Evolutionary conservation across 2,329 filamentous ascomycete genomes (phyloP).

Genomic region (Thielaviopsis populi): DNA sequence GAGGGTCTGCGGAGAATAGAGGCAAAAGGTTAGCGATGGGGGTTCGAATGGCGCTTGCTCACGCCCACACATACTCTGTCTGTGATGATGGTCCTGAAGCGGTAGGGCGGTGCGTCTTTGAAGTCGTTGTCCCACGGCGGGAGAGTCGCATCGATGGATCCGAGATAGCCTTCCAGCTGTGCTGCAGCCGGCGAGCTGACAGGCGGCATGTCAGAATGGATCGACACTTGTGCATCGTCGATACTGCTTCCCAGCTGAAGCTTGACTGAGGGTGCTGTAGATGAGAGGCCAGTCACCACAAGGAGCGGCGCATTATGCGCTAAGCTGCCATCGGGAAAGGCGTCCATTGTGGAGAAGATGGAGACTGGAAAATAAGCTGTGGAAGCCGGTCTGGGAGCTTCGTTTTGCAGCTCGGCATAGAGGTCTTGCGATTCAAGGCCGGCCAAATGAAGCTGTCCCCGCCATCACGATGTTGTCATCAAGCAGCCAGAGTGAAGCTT

Average conservation of each 20-base stretch:
- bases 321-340: conserved; percentile 63
- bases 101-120: conserved; percentile 31
- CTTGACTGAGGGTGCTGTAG: neutral
- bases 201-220: conserved; percentile 56
- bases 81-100: conserved; percentile 56
- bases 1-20: conserved; percentile 30
- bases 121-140: conserved; percentile 53
- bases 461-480: conserved; percentile 7
- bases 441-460: conserved; percentile 5
- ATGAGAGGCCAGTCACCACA: conserved; percentile 58
- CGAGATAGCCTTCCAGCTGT: conserved; percentile 50
- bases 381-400: neutral
- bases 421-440: neutral
- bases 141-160: conserved; percentile 46
- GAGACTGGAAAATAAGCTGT: neutral
- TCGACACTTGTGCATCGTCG: conserved; percentile 5
- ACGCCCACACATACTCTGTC: conserved; percentile 54
- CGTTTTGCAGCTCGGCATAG: neutral
- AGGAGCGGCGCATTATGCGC: conserved; percentile 77
- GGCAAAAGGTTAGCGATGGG: conserved; percentile 1
- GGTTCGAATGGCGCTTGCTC: conserved; percentile 9
- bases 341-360: conserved; percentile 46
- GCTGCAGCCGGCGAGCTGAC: conserved; percentile 51
- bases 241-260: conserved; percentile 6
- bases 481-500: neutral